Evolutionary conservation across 2,329 filamentous ascomycete species (phyloP).

Genomic region (Chaetomium strumarium): DNA sequence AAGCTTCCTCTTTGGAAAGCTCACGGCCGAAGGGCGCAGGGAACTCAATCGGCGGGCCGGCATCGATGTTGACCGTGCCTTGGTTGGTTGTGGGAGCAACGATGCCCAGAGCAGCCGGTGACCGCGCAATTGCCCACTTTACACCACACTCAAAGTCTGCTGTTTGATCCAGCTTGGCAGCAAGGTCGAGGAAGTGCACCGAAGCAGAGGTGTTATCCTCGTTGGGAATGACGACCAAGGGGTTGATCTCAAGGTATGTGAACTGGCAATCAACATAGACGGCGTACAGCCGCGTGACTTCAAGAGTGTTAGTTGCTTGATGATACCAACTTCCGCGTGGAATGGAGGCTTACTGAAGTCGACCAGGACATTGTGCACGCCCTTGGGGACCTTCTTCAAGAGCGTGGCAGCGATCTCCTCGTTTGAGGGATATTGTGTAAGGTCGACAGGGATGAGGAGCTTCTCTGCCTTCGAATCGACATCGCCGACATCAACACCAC

Average conservation of each 20-base stretch:
- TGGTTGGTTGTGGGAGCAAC: conserved; percentile 55
- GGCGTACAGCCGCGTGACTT: conserved; percentile 83
- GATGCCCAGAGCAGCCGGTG: conserved; percentile 80
- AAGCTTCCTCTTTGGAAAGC: conserved; percentile 97
- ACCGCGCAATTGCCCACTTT: conserved; percentile 96
- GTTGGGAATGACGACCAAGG: conserved; percentile 95
- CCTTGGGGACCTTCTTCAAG: conserved; percentile 88
- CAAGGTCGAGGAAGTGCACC: conserved; percentile 96
- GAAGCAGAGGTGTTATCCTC: conserved; percentile 84
- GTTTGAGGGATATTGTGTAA: conserved; percentile 91
- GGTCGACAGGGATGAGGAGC: conserved; percentile 93
- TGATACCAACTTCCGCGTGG: background rate
- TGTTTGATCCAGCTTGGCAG: conserved; percentile 97
- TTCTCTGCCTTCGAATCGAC: conserved; percentile 99
- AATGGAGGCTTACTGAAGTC: conserved; percentile 63
- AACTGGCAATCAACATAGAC: conserved; percentile 99
- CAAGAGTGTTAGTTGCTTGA: conserved; percentile 2
- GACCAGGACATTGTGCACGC: conserved; percentile 94
- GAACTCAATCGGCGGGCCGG: conserved; percentile 97
- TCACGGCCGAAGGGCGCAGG: conserved; percentile 98
- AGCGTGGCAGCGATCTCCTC: conserved; percentile 80
- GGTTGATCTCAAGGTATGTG: conserved; percentile 99
- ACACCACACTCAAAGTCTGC: conserved; percentile 98
- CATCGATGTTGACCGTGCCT: conserved; percentile 85
- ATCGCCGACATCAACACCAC: conserved; percentile 98